Conservation (phyloP, 306 rosid genomes). For the Cercis canadensis region DNA sequence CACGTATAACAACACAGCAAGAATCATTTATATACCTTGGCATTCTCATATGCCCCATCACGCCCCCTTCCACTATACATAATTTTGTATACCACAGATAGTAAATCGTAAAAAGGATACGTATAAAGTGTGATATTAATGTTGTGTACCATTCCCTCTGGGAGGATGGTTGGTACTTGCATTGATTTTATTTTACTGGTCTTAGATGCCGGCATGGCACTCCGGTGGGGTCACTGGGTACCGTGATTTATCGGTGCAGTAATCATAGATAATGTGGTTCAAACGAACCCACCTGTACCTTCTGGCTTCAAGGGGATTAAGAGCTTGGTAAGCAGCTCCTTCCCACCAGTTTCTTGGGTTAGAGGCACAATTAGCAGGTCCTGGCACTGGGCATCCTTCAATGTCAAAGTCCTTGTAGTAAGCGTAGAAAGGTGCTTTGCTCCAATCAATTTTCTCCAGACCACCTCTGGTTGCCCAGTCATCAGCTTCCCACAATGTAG, state of each 20-base stretch:
- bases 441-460: constrained; percentile 94
- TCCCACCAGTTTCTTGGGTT: constrained; percentile 91
- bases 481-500: constrained; percentile 94
- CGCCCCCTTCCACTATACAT: background rate
- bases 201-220: constrained; percentile 64
- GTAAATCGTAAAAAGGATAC: background rate
- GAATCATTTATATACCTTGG: constrained; percentile 16
- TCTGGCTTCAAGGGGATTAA: constrained; percentile 57
- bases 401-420: constrained; percentile 89
- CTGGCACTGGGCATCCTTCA: constrained; percentile 84
- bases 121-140: constrained; percentile 2
- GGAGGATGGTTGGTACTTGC: background rate
- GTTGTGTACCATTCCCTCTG: constrained; percentile 30
- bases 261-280: constrained; percentile 86
- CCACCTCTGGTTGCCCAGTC: constrained; percentile 99
- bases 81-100: constrained; percentile 5
- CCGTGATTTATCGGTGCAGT: constrained; percentile 81
- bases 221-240: constrained; percentile 70
- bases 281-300: constrained; percentile 87
- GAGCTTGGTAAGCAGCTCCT: constrained; percentile 59
- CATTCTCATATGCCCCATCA: background rate
- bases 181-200: too few species aligned
- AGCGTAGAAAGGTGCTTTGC: constrained; percentile 81
- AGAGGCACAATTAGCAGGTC: constrained; percentile 63
- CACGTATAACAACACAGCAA: background rate